Base-by-base conservation (phyloP, 192 early-diverging fungal species). In the Linnemannia elongata region DNA sequence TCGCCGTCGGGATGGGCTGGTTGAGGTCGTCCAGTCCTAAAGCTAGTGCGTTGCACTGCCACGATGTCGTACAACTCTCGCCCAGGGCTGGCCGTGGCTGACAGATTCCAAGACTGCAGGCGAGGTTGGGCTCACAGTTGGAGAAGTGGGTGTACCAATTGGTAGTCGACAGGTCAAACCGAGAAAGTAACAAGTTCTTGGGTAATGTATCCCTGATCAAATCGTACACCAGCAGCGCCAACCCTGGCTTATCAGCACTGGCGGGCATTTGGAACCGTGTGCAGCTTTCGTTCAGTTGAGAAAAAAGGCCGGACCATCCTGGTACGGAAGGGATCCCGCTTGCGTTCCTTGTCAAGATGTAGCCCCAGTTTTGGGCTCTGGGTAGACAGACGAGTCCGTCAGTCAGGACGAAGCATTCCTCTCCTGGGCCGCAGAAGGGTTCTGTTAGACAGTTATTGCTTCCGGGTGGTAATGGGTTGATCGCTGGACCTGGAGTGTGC, bases 1-100 rank as follows among this genome's bases (percentile, higher is more conserved):
- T 87, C 3, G 85, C 72, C 1, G 72, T 66, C 20, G 80, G 49
- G n/a, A 87, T 87, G 7, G 85, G 85, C 0, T 55, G 39, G 18
- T 87, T 87, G 75, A 78, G 74, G 27, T 81, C 85, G 45, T 87
- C 75, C 44, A 87, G 80, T 10, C 85, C 85, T 27, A 87, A 38
- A 6, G 85, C 85, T 35, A 63, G 76, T 0, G 85, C 63, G 20
- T 87, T 87, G 13, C 85, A 87, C 36, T 87, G 79, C 85, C 85
- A 87, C 5, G 79, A 81, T 5, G 85, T 72, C 33, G 75, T 81
- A 35, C 85, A 87, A 33, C 74, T 63, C 41, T 87, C 76, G 15
- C 76, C 76, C 47, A 78, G 44, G 8, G 22, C 73, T 1, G 85
- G 85, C 30, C 85, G 44, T 20, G 68, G 76, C 18, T 45, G 63